Evolutionary conservation across 2,329 filamentous ascomycete genomes (phyloP).

Genomic region (Decorospora gaudefroyi): DNA sequence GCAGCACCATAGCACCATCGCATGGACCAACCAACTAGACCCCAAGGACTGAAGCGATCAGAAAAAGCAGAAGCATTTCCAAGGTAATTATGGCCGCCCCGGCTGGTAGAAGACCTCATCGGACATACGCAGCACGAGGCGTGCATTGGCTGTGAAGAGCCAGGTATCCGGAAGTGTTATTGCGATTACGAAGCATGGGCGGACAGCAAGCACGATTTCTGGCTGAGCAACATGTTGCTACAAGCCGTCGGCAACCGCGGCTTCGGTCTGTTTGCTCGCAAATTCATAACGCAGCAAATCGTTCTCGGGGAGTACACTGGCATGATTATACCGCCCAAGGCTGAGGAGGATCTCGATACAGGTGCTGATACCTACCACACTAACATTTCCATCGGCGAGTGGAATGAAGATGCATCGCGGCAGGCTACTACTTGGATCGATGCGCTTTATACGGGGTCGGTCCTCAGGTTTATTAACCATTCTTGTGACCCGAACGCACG

Average conservation of each 20-base stretch:
- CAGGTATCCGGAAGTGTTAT: not conserved
- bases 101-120: not conserved
- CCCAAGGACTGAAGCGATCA: not conserved
- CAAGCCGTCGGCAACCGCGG: not conserved
- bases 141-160: not conserved
- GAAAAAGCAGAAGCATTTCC: not conserved
- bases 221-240: not conserved
- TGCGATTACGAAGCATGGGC: not conserved
- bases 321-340: not conserved
- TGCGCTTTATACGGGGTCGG: constrained; percentile 1
- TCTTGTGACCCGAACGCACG: constrained; percentile 10
- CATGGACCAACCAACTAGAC: not conserved
- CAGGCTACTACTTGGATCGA: constrained; percentile 6
- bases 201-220: not conserved
- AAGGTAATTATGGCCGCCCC: constrained; percentile 1
- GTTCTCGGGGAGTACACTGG: not conserved
- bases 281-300: not conserved
- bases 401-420: not conserved
- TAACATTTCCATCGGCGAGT: not conserved
- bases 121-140: not conserved
- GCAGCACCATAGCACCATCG: not conserved
- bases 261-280: not conserved
- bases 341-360: not conserved
- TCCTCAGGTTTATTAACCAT: constrained; percentile 15
- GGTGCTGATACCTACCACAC: not conserved